phyloP scores from a whole-genome alignment of 768 basidiomycete species.

The Ephemerocybe angulata region DNA sequence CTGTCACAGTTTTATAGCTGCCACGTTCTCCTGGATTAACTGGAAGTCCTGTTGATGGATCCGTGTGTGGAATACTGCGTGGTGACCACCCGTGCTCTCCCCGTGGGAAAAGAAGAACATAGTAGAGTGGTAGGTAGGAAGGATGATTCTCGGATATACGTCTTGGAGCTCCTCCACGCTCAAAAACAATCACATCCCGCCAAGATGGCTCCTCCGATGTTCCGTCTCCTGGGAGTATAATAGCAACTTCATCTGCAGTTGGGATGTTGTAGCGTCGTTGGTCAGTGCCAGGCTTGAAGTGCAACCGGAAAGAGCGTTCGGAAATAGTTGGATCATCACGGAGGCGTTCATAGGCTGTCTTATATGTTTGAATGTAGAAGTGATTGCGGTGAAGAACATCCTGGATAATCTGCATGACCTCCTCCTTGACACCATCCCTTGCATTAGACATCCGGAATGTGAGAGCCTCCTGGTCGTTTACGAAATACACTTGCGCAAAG shows the following conservation, averaged over 20 bases:
- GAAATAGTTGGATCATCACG: not conserved
- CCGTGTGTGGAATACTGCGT: constrained; percentile 33
- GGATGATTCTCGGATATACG: constrained; percentile 32
- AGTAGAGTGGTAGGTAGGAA: constrained; percentile 36
- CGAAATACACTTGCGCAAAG: constrained; percentile 16
- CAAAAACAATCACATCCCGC: constrained; percentile 32
- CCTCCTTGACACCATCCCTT: not conserved
- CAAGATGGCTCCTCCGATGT: not conserved
- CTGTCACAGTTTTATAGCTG: not conserved
- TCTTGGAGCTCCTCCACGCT: constrained; percentile 17
- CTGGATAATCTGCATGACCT: constrained; percentile 9
- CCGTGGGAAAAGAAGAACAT: constrained; percentile 41
- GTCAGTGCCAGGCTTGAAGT: constrained; percentile 23
- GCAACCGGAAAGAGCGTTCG: constrained; percentile 5
- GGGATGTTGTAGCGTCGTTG: constrained; percentile 41
- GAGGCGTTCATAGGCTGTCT: constrained; percentile 10
- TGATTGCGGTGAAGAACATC: constrained; percentile 9
- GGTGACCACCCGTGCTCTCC: constrained; percentile 44
- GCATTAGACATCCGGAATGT: constrained; percentile 8
- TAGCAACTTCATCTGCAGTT: constrained; percentile 32
- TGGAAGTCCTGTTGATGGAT: not conserved
- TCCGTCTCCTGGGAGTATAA: constrained; percentile 35
- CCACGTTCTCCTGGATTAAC: too few relatives aligned
- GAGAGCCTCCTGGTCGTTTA: not conserved
- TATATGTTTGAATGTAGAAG: constrained; percentile 9